These are phyloP conservation scores for Claviceps maximensis DNA, from an alignment of 2,329 filamentous ascomycete genomes.

Conservation along the genomic window DNA sequence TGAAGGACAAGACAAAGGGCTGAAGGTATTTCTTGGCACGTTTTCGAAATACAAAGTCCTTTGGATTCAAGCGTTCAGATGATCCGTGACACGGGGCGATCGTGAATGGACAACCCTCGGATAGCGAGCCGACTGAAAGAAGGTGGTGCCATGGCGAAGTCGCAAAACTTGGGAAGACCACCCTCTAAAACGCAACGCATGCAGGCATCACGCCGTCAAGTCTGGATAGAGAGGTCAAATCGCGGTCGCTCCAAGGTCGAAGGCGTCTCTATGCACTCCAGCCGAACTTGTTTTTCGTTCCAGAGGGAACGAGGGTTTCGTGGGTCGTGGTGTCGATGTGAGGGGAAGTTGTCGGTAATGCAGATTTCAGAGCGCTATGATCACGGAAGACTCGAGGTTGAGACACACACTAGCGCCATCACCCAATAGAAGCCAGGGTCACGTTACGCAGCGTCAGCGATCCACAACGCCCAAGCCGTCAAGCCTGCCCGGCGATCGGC, in stretches of 20 bases:
- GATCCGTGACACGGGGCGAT: not conserved
- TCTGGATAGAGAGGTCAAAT: not conserved
- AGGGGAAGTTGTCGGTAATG: slow-evolving; percentile 1
- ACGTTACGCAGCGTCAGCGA: not conserved
- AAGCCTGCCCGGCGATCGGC: not conserved
- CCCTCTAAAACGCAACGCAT: slow-evolving; percentile 40
- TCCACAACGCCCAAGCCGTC: not conserved
- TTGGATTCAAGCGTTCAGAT: not conserved
- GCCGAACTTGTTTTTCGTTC: too few relatives aligned
- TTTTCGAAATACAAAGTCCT: not conserved
- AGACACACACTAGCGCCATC: not conserved
- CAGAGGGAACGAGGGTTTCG: too few relatives aligned
- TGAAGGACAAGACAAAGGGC: not conserved
- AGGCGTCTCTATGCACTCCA: not conserved
- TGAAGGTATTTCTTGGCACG: not conserved
- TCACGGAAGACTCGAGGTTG: not conserved
- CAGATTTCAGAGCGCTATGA: not conserved
- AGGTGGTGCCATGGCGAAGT: slow-evolving; percentile 44
- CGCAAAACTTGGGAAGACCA: slow-evolving; percentile 20
- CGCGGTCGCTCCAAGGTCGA: not conserved
- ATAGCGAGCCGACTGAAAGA: slow-evolving; percentile 28
- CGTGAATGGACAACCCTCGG: not conserved
- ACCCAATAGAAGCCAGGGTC: slow-evolving; percentile 1
- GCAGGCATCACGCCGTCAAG: slow-evolving; percentile 14
- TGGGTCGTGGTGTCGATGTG: slow-evolving; percentile 2